Conservation (phyloP, 1,139 yeast species). For the Eremothecium cymbalariae region DNA sequence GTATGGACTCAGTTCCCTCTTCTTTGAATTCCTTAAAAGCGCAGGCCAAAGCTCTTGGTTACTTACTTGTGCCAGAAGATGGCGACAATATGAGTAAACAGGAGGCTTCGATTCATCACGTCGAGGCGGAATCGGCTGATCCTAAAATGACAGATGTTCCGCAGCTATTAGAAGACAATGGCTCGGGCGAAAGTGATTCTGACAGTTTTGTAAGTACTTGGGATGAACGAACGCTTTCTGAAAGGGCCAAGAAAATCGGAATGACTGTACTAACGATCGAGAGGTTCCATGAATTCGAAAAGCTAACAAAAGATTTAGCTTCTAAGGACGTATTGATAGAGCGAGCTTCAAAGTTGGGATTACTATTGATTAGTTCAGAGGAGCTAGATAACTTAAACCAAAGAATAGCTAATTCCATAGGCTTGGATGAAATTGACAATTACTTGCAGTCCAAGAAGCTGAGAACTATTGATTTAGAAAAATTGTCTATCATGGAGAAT, state of each 20-base stretch:
- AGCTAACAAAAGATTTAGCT: conserved; percentile 5
- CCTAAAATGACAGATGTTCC: not conserved
- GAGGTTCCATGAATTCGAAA: conserved; percentile 15
- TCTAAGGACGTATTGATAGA: not conserved
- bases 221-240: conserved; percentile 23
- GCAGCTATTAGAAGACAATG: not conserved
- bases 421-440: not conserved
- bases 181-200: conserved; percentile 3
- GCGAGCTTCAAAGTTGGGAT: conserved; percentile 1
- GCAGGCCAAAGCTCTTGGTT: conserved; percentile 25
- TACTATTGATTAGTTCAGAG: not conserved
- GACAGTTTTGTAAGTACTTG: conserved; percentile 1
- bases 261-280: conserved; percentile 28
- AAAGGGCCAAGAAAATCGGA: conserved; percentile 32
- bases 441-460: not conserved
- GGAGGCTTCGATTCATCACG: conserved; percentile 1
- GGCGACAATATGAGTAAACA: not conserved
- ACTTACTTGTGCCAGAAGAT: conserved; percentile 17
- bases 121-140: not conserved
- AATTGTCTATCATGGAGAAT: not conserved
- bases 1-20: conserved; percentile 10
- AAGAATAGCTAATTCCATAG: not conserved
- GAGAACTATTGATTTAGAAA: not conserved
- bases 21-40: conserved; percentile 19
- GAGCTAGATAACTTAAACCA: not conserved